Evolutionary conservation across 2,329 filamentous ascomycete species (phyloP), one percentile per base, ranked within the genome.

Genomic region (Chaetomiaceae sp.): DNA sequence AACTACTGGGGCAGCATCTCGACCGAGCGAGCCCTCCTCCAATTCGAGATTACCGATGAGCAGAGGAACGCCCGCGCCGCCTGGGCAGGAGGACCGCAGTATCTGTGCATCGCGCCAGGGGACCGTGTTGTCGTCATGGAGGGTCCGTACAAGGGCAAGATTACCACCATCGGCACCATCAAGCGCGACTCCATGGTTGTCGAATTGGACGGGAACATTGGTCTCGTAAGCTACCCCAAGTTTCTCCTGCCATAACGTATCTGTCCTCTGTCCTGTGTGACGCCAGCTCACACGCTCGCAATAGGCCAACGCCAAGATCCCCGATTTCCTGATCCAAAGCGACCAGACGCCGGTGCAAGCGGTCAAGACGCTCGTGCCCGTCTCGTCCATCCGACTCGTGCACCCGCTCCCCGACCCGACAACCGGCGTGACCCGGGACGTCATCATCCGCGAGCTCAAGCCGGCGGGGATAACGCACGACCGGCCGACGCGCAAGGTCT

Each of bases 71-170:
- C 68, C 54, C 66, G 75, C 33, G 72, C 69, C 51, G 71, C 65
- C 24, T 81, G 78, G 78, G 74, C 74, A n/a, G 75, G 78, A 36
- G 73, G 72, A 29, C 55, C 65, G 26, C 70, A 70, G 55, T 74
- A 75, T 63, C 71, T 86, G 51, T 84, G 81, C 55, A 69, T 90
- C 48, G 76, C 74, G 19, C 61, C 68, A 4, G 81, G 83, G 6
- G 93, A 97, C 66, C 78, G 93, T 49, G 89, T 96, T 26, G 86
- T 91, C 43, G 69, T 97, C 48, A 68, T 88, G 44, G 79, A 84
- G 50, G 90, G 91, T 8, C 76, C 75, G 29, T 86, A 93, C 60
- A 85, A 83, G 69, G 89, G 89, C 59, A 87, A 84, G 69, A 93
- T 98, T 66, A 86, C 87, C 41, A 69, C 70, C n/a, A 78, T 97